Evolutionary conservation across 1,139 yeast species (phyloP).

Genomic region (Scheffersomyces insectosa): DNA sequence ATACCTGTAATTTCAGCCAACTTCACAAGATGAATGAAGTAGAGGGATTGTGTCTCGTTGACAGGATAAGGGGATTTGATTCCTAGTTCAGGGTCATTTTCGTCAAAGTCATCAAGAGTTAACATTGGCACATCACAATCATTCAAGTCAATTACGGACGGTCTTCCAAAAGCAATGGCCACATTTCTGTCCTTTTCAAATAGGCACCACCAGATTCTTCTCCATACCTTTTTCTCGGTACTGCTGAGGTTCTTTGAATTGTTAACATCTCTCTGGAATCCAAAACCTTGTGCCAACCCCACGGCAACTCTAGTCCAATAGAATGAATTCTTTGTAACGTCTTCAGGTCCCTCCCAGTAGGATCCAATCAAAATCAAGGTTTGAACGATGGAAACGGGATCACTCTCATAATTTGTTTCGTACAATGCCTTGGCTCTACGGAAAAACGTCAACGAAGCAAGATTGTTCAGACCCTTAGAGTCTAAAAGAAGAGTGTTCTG

Average conservation of each 20-base stretch:
- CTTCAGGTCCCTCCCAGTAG: constrained; percentile 81
- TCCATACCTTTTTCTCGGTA: constrained; percentile 59
- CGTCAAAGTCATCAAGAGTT: constrained; percentile 61
- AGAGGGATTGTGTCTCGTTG: constrained; percentile 51
- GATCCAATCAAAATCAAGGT: constrained; percentile 65
- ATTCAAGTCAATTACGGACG: constrained; percentile 65
- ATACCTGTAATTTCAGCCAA: constrained; percentile 76
- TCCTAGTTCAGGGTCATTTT: constrained; percentile 52
- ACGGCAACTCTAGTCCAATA: constrained; percentile 80
- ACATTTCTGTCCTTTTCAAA: constrained; percentile 71
- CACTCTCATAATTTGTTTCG: constrained; percentile 73
- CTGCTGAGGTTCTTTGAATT: constrained; percentile 30
- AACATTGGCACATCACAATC: constrained; percentile 82
- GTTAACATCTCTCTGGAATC: constrained; percentile 61
- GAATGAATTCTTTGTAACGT: constrained; percentile 69
- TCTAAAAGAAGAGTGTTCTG: constrained; percentile 59
- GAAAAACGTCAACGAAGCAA: constrained; percentile 67
- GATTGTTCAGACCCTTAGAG: constrained; percentile 53
- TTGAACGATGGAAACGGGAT: constrained; percentile 66
- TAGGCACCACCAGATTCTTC: constrained; percentile 80
- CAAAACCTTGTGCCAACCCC: constrained; percentile 77
- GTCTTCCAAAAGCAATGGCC: constrained; percentile 79
- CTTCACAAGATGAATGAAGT: constrained; percentile 65
- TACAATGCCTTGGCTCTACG: constrained; percentile 76
- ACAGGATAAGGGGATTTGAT: constrained; percentile 46